phyloP scores from a whole-genome alignment of 331 rosid genomes.

The Malus hybrid region DNA sequence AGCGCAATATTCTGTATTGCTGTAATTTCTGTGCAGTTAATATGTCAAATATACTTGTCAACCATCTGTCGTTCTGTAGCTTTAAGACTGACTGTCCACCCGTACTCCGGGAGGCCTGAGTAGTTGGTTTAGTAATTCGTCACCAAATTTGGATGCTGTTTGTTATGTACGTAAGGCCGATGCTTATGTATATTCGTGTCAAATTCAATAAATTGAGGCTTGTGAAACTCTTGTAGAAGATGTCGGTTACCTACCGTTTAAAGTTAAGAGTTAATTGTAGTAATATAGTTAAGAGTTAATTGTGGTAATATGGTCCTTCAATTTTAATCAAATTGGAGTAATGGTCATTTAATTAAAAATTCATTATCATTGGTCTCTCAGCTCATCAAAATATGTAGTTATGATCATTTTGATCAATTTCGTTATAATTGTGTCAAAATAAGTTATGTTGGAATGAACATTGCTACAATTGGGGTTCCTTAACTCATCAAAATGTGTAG shows the following conservation, averaged over 20 bases:
- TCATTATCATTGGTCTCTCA: fast-evolving
- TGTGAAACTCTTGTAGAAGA: neutral
- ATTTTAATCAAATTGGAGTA: too few species aligned
- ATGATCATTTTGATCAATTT: too few species aligned
- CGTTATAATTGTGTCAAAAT: fast-evolving
- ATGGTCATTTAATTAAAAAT: fast-evolving
- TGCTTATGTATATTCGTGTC: neutral
- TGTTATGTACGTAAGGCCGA: neutral
- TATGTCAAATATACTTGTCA: slow-evolving; percentile 18
- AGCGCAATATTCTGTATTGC: slow-evolving; percentile 13
- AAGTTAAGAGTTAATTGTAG: too few species aligned
- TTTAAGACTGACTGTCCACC: slow-evolving; percentile 1
- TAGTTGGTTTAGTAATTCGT: slow-evolving; percentile 7
- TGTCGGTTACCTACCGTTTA: too few species aligned
- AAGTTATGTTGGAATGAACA: too few species aligned
- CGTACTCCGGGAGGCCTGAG: neutral
- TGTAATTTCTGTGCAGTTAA: slow-evolving; percentile 5
- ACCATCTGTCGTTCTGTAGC: slow-evolving; percentile 25
- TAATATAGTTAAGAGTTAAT: too few species aligned
- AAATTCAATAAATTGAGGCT: neutral
- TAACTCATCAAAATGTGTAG: too few species aligned
- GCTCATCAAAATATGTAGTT: fast-evolving
- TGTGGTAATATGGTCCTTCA: fast-evolving
- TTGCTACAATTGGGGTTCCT: too few species aligned
- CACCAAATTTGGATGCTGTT: neutral